Evolutionary conservation across 73 alveolate species (phyloP).

Genomic region (Paramecium sexaurelia): DNA sequence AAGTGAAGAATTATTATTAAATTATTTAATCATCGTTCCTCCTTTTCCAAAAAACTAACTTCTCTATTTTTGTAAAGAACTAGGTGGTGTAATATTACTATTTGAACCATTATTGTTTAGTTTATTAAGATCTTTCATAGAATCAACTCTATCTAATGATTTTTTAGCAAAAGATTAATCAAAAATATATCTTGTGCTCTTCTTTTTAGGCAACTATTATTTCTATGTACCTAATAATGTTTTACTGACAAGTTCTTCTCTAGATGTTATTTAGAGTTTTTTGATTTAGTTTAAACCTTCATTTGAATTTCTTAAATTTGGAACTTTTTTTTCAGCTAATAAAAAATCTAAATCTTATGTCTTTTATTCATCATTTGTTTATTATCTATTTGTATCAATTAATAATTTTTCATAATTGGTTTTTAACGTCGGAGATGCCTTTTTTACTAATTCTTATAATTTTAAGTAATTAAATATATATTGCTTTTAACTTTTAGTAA

Average conservation of each 20-base stretch:
- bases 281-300: not conserved
- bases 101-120: not conserved
- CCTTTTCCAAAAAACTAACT: not conserved
- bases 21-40: not conserved
- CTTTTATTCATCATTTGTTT: constrained; percentile 29
- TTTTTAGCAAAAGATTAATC: not conserved
- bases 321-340: not conserved
- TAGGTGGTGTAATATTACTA: not conserved
- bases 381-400: constrained; percentile 12
- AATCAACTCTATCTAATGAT: not conserved
- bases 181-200: not conserved
- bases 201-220: not conserved
- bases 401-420: not conserved
- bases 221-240: not conserved
- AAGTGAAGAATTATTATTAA: not conserved
- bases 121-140: not conserved
- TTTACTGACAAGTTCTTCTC: not conserved
- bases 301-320: not conserved
- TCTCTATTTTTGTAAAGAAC: not conserved
- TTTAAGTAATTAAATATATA: not conserved
- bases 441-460: not conserved
- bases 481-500: not conserved
- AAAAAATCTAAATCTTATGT: not conserved
- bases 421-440: not conserved
- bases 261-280: not conserved